Conservation (phyloP, 2,329 filamentous ascomycete genomes). For the Elsinoe ampelina region DNA sequence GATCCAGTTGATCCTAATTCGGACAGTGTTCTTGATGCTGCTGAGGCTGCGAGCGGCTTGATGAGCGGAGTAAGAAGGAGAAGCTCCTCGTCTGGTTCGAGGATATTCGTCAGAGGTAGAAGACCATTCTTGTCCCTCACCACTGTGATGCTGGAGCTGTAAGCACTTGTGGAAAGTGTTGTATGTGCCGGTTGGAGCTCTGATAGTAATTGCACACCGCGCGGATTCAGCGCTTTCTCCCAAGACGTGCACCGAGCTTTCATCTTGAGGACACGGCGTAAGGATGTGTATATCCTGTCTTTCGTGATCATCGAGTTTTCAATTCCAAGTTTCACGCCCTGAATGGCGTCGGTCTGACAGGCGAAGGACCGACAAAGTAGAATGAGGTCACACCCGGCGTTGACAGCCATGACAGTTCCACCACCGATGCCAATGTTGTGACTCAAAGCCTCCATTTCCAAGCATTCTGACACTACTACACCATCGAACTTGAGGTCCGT, state of each 20-base stretch:
- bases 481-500: conserved; percentile 82
- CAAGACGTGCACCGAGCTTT: conserved; percentile 83
- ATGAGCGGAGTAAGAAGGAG: conserved; percentile 80
- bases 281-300: conserved; percentile 68
- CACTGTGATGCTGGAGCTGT: conserved; percentile 87
- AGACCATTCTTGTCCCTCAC: conserved; percentile 81
- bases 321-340: conserved; percentile 76
- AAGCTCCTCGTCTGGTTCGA: conserved; percentile 81
- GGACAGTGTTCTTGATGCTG: conserved; percentile 62
- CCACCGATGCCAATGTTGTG: conserved; percentile 96
- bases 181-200: conserved; percentile 76
- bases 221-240: conserved; percentile 82
- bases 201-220: conserved; percentile 65
- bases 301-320: conserved; percentile 84
- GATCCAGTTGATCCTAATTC: conserved; percentile 51
- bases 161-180: conserved; percentile 71
- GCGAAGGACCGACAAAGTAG: conserved; percentile 80
- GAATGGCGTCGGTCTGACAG: conserved; percentile 84
- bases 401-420: conserved; percentile 93
- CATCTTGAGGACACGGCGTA: conserved; percentile 66
- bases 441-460: conserved; percentile 93
- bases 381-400: conserved; percentile 88
- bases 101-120: conserved; percentile 69
- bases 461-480: conserved; percentile 86
- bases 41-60: conserved; percentile 84